phyloP scores from a whole-genome alignment of 73 alveolate genomes.

The Symbiodinium natans region DNA sequence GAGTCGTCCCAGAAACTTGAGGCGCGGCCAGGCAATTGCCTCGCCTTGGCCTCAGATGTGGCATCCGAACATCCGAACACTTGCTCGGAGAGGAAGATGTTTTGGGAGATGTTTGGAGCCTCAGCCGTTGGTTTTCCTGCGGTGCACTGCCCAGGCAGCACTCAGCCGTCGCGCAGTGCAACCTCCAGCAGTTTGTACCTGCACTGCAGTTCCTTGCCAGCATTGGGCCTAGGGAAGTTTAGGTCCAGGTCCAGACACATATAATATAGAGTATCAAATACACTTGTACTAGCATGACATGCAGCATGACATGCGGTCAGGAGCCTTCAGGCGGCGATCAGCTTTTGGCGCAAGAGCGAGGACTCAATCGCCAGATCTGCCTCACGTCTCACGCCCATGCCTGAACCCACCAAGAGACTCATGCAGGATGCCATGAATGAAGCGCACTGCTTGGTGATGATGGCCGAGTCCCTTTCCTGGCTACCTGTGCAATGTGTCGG shows the following conservation, averaged over 20 bases:
- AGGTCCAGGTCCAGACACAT: neutral
- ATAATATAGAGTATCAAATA: too few species aligned
- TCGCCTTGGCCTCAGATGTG: neutral
- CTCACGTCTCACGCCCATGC: neutral
- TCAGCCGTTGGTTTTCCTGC: too few species aligned
- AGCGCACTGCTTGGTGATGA: conserved; percentile 32
- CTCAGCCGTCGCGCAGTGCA: conserved; percentile 54
- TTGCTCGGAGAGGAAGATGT: too few species aligned
- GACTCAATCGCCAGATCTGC: neutral
- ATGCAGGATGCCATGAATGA: conserved; percentile 11
- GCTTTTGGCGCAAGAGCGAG: conserved; percentile 11
- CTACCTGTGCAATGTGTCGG: too few species aligned
- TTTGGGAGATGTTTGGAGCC: too few species aligned
- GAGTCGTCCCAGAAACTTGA: neutral
- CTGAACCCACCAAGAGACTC: neutral
- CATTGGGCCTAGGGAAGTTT: neutral
- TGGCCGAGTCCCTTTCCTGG: conserved; percentile 15
- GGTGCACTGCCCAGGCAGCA: conserved; percentile 34
- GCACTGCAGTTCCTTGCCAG: conserved; percentile 12
- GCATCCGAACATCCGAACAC: too few species aligned
- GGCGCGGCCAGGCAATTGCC: neutral
- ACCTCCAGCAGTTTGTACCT: conserved; percentile 10
- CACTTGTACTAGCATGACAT: too few species aligned
- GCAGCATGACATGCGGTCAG: neutral
- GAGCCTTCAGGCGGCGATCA: neutral